A percentile compares a stretch with the other conserved stretches of the same genome.
phyloP scores from a whole-genome alignment of 495 filamentous ascomycete species.

The Annulohypoxylon stygium region DNA sequence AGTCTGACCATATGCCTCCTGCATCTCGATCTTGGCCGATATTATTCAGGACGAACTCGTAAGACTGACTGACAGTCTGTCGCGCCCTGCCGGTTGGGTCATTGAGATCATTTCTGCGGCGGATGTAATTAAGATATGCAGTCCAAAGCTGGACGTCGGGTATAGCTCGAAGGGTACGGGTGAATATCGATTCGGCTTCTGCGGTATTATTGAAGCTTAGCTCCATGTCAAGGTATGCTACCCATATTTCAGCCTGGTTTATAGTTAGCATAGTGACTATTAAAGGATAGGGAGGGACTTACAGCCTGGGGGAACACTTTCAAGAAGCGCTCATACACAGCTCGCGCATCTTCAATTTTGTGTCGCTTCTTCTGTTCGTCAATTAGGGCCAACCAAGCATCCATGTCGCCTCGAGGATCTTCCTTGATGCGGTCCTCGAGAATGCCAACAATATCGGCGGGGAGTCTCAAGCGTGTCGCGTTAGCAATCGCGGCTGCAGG shows the following conservation, averaged over 20 bases:
- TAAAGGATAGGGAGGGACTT: slow-evolving; percentile 58
- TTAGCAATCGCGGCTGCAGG: slow-evolving; percentile 33
- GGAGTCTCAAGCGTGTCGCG: slow-evolving; percentile 58
- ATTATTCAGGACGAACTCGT: slow-evolving; percentile 89
- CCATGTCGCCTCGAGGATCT: slow-evolving; percentile 89
- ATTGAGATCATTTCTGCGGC: slow-evolving; percentile 87
- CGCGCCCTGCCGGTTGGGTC: slow-evolving; percentile 83
- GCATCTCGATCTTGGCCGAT: slow-evolving; percentile 93
- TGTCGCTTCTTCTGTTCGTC: slow-evolving; percentile 83
- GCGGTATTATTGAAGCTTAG: slow-evolving; percentile 81
- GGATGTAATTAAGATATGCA: slow-evolving; percentile 94
- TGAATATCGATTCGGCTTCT: slow-evolving; percentile 85
- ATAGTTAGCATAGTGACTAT: slow-evolving; percentile 44
- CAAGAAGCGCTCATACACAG: slow-evolving; percentile 86
- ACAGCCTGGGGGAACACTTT: slow-evolving; percentile 89
- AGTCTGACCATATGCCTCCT: slow-evolving; percentile 92
- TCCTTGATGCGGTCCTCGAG: slow-evolving; percentile 91
- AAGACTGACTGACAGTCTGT: slow-evolving; percentile 80
- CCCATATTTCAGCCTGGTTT: slow-evolving; percentile 87
- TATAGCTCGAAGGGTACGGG: slow-evolving; percentile 75
- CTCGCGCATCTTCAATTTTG: slow-evolving; percentile 83
- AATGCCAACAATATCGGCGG: slow-evolving; percentile 83
- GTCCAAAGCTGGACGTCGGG: slow-evolving; percentile 90
- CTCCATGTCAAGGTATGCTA: slow-evolving; percentile 87
- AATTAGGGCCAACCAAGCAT: slow-evolving; percentile 90